phyloP scores from a whole-genome alignment of 129 eudicot genomes.

The Tagetes erecta region DNA sequence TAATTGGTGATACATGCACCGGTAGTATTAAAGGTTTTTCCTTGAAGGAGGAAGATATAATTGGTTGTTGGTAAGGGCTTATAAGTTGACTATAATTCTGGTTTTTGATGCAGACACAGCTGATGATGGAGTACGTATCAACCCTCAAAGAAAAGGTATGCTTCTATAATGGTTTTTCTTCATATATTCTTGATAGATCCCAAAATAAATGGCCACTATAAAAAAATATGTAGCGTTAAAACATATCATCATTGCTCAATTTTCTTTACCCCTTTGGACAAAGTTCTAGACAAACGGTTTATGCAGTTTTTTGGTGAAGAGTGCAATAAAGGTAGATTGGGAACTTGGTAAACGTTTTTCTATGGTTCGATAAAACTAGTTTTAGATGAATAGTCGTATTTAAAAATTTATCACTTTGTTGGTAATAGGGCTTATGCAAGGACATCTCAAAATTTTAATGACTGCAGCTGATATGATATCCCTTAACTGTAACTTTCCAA shows the following conservation, averaged over 20 bases:
- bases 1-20: neutral
- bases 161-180: neutral
- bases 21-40: neutral
- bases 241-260: neutral
- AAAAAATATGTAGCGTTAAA: neutral
- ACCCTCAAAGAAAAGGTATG: slow-evolving; percentile 20
- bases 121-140: slow-evolving; percentile 19
- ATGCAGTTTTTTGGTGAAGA: neutral
- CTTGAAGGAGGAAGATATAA: too few species aligned
- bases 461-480: neutral
- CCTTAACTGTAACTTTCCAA: neutral
- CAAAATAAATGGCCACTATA: neutral
- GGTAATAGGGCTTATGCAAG: neutral
- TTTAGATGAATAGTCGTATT: neutral
- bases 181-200: neutral
- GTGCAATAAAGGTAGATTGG: too few species aligned
- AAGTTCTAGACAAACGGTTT: too few species aligned
- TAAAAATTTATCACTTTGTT: too few species aligned
- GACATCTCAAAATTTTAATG: neutral
- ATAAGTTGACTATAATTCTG: neutral
- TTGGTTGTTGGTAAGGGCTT: neutral
- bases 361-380: neutral
- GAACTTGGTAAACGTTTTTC: too few species aligned
- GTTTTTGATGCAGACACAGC: slow-evolving; percentile 7
- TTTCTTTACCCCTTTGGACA: neutral